Evolutionary conservation across 495 filamentous ascomycete species (phyloP).

Genomic region (Xylaria longipes): DNA sequence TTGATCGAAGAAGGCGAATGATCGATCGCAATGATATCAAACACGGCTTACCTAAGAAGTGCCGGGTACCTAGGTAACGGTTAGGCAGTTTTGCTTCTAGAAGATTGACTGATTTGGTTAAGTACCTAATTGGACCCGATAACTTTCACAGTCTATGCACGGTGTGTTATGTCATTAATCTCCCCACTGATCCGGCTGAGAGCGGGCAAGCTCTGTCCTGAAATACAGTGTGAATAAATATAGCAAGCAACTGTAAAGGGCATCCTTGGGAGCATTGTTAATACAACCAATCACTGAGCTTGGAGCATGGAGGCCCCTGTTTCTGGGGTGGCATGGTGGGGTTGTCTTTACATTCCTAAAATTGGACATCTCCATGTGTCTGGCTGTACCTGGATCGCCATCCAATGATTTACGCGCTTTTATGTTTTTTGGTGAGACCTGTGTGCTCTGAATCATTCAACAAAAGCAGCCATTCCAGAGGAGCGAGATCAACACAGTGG

Average conservation of each 20-base stretch:
- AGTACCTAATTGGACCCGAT: background rate
- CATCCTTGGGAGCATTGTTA: background rate
- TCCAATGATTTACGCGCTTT: conserved; percentile 15
- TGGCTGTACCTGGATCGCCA: conserved; percentile 11
- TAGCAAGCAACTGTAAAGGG: background rate
- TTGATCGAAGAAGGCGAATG: background rate
- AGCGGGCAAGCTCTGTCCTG: background rate
- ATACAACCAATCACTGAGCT: background rate
- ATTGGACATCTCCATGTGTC: conserved; percentile 11
- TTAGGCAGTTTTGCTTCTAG: background rate
- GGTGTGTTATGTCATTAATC: background rate
- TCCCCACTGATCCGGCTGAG: background rate
- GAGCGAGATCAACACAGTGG: conserved; percentile 6
- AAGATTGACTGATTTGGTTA: conserved; percentile 8
- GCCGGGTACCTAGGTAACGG: too few species aligned
- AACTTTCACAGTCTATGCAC: background rate
- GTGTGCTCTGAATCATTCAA: conserved; percentile 14
- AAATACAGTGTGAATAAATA: background rate
- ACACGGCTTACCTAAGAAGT: conserved; percentile 1
- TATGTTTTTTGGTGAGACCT: conserved; percentile 19
- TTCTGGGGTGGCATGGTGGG: background rate
- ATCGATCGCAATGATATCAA: background rate
- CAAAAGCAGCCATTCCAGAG: conserved; percentile 12
- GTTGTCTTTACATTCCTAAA: background rate
- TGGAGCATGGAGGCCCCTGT: background rate